Base-by-base conservation (phyloP, 2,329 filamentous ascomycete species). In the Clarireedia sp. region DNA sequence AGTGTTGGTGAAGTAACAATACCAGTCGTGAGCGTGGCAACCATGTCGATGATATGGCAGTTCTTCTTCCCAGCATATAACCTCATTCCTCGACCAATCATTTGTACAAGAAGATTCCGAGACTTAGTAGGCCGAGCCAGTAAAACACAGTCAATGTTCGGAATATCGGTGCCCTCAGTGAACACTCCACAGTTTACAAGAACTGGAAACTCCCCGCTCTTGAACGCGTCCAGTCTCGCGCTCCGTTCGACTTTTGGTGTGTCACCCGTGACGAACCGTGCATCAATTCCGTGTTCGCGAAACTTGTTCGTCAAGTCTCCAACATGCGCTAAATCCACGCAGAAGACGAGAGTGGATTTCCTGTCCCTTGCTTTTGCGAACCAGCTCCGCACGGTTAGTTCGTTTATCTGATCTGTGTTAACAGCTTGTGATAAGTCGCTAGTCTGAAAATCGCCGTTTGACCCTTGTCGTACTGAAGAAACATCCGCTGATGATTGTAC, bases 41-140 rank as follows among this genome's bases (percentile, higher is more conserved):
- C 94, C 83, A 99, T 90, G 70, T 99, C 94, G 65, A 99, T 95
- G 57, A 99, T 78, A 69, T 97, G 94, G 63, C 94, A 99, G 66
- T 97, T 82, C 40, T 84, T 74, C 71, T 99, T 99, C 12, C 81
- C 87, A 0, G 84, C 76, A 68, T 89, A 80, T 40, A 96, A 73
- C 43, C 94, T 83, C 82, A 99, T 88, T 4, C 94, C 94, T 64
- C 94, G 81, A 0, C 94, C 94, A 59, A 99, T 96, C 94, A 99
- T 99, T 71, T 99, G 94, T 0, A 97, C 83, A 1, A 99, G 80
- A 2, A 99, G 75, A 64, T 96, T 97, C n/a, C 88, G 83, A 16
- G 94, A 97, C 63, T 86, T 85, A 1, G 94, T 99, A 0, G 94
- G 94, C 23, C 94, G 78, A 3, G 87, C 90, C 8, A 99, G 78